Percentiles rank a stretch among this genome's conserved stretches.
Conservation (phyloP, 441 rosid genomes). For the Aleurites moluccanus region DNA sequence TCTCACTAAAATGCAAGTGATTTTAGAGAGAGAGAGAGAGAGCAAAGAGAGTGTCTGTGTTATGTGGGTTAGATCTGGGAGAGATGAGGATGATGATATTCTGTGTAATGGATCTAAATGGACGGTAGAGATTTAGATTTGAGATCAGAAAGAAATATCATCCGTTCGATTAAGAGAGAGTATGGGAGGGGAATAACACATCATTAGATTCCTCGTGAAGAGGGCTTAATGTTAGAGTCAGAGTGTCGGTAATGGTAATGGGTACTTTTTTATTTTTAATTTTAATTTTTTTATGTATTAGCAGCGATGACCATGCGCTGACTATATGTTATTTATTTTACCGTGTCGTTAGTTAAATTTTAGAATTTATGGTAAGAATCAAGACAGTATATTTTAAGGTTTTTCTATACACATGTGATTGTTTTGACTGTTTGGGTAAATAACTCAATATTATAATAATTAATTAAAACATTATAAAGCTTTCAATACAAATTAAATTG, state of each 20-base stretch:
- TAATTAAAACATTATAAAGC: too few relatives aligned
- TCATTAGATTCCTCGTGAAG: conserved; percentile 34
- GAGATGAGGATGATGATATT: conserved; percentile 25
- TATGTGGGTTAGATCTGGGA: conserved; percentile 14
- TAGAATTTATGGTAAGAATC: neutral
- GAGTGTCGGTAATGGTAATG: conserved; percentile 57
- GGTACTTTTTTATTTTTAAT: too few relatives aligned
- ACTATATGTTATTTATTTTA: neutral
- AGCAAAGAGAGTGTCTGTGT: conserved; percentile 6
- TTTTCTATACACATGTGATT: neutral
- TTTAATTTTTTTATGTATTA: neutral
- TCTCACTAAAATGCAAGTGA: conserved; percentile 8
- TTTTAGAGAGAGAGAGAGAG: conserved; percentile 12
- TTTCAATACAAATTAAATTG: too few relatives aligned
- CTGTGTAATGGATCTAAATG: conserved; percentile 37
- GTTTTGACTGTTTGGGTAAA: too few relatives aligned
- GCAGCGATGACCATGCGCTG: neutral
- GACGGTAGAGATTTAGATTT: conserved; percentile 63
- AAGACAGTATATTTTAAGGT: neutral
- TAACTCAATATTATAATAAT: too few relatives aligned
- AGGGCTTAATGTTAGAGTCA: conserved; percentile 20
- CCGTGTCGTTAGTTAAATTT: neutral
- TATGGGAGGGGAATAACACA: conserved; percentile 5
- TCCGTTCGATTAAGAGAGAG: conserved; percentile 44
- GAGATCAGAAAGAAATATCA: conserved; percentile 6